These are phyloP conservation scores for Candolleomyces eurysporus DNA, from an alignment of 768 basidiomycete species.

Conservation along the genomic window DNA sequence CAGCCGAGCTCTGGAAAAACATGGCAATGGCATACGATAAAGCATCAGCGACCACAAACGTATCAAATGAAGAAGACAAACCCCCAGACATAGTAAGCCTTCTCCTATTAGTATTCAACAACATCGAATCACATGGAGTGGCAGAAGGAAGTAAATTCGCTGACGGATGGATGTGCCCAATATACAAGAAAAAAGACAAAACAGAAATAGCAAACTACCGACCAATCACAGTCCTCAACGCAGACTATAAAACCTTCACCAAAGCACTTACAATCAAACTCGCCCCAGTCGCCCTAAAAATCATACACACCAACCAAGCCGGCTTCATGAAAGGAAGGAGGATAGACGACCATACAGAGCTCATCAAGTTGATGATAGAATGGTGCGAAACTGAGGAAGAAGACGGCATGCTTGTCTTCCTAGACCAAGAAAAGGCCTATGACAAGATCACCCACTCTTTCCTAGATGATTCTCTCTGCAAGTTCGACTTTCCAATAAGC, in stretches of 20 bases:
- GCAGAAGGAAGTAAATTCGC: conserved; percentile 16
- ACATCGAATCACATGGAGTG: conserved; percentile 28
- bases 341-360: conserved; percentile 29
- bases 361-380: conserved; percentile 21
- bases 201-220: conserved; percentile 29
- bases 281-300: background rate
- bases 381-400: conserved; percentile 18
- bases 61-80: background rate
- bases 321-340: conserved; percentile 30
- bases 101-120: conserved; percentile 15
- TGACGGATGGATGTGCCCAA: conserved; percentile 35
- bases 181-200: conserved; percentile 41
- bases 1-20: conserved; percentile 25
- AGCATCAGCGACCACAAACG: background rate
- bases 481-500: background rate
- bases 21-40: conserved; percentile 1
- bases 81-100: conserved; percentile 11
- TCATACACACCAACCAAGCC: conserved; percentile 32
- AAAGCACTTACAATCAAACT: conserved; percentile 20
- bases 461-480: conserved; percentile 7
- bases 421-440: conserved; percentile 39
- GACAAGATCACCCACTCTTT: conserved; percentile 32
- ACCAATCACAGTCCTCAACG: conserved; percentile 32
- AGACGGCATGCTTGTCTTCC: conserved; percentile 23
- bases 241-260: conserved; percentile 32